Conservation (phyloP, 1,284 basidiomycete genomes). For the Moniliella sp. region DNA sequence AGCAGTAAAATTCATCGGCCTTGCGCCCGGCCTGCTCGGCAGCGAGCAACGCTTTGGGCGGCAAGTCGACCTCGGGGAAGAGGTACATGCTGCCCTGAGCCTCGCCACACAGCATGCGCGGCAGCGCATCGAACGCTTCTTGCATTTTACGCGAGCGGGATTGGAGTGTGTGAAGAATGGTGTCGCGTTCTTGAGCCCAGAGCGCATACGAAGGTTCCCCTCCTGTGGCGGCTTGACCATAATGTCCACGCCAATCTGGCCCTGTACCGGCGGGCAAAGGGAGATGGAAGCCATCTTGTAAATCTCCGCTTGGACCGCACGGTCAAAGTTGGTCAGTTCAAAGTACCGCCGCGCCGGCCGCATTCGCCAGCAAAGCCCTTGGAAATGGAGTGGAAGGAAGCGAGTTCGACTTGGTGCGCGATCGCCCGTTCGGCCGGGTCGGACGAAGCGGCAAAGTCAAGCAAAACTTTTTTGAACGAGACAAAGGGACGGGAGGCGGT, state of each 20-base stretch:
- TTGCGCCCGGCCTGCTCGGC: constrained; percentile 16
- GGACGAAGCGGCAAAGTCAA: constrained; percentile 11
- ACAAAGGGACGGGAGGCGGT: constrained; percentile 22
- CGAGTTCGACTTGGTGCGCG: constrained; percentile 20
- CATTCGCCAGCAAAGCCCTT: constrained; percentile 30
- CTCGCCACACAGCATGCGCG: constrained; percentile 15
- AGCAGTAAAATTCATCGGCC: constrained; percentile 28
- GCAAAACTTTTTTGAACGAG: constrained; percentile 29
- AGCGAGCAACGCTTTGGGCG: constrained; percentile 12
- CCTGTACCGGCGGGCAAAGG: constrained; percentile 26
- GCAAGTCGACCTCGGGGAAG: constrained; percentile 54
- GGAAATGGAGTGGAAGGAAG: constrained; percentile 28
- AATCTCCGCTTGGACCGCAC: constrained; percentile 23
- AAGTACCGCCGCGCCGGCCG: constrained; percentile 29
- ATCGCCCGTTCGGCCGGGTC: constrained; percentile 13
- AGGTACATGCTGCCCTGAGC: constrained; percentile 66
- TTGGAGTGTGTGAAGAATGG: constrained; percentile 17
- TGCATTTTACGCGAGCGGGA: constrained; percentile 18
- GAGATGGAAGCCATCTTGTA: constrained; percentile 28
- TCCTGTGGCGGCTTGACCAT: constrained; percentile 20
- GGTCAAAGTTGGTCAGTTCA: constrained; percentile 25
- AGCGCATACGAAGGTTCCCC: constrained; percentile 18
- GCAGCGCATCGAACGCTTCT: constrained; percentile 11
- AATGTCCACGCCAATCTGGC: constrained; percentile 30
- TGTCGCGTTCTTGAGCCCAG: constrained; percentile 11